A percentile compares a stretch with the other conserved stretches of the same genome.
Evolutionary conservation across 805 yeast genomes (phyloP).

Genomic region (Kuraishia hungarica): DNA sequence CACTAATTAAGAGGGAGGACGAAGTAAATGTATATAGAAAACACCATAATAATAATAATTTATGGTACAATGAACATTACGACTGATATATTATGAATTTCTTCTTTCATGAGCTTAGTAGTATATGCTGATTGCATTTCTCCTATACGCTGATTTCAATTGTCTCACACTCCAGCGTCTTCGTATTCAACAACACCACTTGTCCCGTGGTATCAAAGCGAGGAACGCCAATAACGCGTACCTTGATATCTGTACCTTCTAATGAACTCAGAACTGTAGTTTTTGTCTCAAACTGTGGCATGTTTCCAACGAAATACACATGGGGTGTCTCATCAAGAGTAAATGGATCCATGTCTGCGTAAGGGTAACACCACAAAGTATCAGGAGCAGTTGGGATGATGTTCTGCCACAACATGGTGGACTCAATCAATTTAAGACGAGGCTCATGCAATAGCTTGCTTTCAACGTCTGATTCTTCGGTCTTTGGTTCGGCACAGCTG

Average conservation of each 20-base stretch:
- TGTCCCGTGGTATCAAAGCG: conserved; percentile 58
- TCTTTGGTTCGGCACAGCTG: conserved; percentile 12
- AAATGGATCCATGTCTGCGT: conserved; percentile 70
- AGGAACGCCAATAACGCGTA: conserved; percentile 63
- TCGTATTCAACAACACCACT: conserved; percentile 51
- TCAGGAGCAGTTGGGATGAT: conserved; percentile 94
- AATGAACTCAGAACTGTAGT: conserved; percentile 26
- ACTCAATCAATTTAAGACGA: conserved; percentile 50
- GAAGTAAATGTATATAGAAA: conserved; percentile 1
- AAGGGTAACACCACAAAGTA: conserved; percentile 87
- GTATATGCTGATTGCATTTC: conserved; percentile 14
- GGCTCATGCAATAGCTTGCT: conserved; percentile 42
- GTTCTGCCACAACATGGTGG: conserved; percentile 76
- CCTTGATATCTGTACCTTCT: conserved; percentile 18
- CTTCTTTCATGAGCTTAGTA: too few species aligned
- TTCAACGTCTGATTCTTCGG: conserved; percentile 15
- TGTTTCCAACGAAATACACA: conserved; percentile 83
- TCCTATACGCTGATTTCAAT: conserved; percentile 24
- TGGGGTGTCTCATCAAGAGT: conserved; percentile 75
- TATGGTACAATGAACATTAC: background rate
- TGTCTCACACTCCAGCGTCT: conserved; percentile 45
- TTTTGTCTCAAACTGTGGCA: conserved; percentile 47
- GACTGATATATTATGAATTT: background rate
- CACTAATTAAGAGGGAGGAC: too few species aligned
- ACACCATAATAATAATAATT: conserved; percentile 1